Base-by-base conservation (phyloP, 2,329 filamentous ascomycete genomes). In the Claviceps monticola region DNA sequence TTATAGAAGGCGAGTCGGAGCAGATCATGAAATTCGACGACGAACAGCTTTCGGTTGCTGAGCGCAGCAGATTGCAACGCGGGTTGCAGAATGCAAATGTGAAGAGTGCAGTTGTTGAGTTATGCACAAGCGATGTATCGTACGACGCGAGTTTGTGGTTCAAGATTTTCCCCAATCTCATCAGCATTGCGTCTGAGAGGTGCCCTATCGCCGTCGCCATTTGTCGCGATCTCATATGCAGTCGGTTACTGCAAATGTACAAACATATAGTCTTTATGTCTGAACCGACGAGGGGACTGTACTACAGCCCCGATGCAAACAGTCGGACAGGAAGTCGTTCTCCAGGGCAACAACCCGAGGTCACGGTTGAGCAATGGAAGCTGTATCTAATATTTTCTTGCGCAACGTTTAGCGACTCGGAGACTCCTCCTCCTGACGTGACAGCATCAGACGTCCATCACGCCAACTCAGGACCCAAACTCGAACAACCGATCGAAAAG, bases 111-210 rank as follows among this genome's bases (percentile, higher is more conserved):
- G 72, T 98, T 17, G 86, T 97, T 37, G 91, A 97, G 64, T 78
- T 98, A 23, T 97, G 93, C 68, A 91, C 88, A 59, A 97, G 93
- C 68, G 93, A 97, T 59, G 82, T 93, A 26, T 88, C 89, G 0
- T 96, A 97, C 61, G 93, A 98, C 64, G 84, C 88, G 2, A 95
- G 90, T 0, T 71, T 98, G 13, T 98, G 93, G 93, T 94, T 93
- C 70, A 98, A 97, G 63, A 84, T 97, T 17, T 98, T 98, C 61
- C 94, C 93, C 3, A 97, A 96, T 61, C 76, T 98, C 36, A 86
- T 98, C 52, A 82, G 88, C 11, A 84, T 95, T 58, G 88, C 89
- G 53, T 94, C 88, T 61, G 88, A 96, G 58, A 85, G 85, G 54
- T 98, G 91, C 60, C 87, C 88, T 0, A 90, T 95, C 60, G 89